Evolutionary conservation across 2,329 filamentous ascomycete species (phyloP), one percentile per base, ranked within the genome.

Genomic region (Penicillium crustosum): DNA sequence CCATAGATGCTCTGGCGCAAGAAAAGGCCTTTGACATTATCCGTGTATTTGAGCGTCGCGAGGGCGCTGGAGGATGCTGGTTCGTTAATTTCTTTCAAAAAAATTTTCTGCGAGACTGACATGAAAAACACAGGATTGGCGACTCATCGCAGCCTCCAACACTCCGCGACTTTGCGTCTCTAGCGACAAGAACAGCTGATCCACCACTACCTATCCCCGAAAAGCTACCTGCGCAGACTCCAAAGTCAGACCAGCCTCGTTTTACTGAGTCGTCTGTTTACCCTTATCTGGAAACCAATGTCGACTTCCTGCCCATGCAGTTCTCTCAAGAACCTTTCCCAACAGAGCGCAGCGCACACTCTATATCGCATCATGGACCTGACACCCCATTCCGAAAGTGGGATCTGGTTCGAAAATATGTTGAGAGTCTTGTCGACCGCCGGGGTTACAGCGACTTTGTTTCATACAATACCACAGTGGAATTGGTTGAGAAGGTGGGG

Each of bases 201-300:
- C 19, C 15, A 4, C 31, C 47, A n/a, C 2, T 38, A 7, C 9
- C 31, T 27, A n/a, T 49, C 10, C 47, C 47, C 6, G 15, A 49
- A 7, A 49, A 3, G 7, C 6, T 49, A 3, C 47, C 47, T 36
- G 47, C 47, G 17, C 47, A 49, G 21, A 36, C 31, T 27, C 15
- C 21, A 13, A 49, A 49, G 19, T 49, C 47, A 13, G 47, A 49
- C 4, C 47, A 49, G 17, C 21, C 33, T 36, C 47, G 47, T 0
- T 49, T 49, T 13, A 35, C 47, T 2, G 47, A 49, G 47, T 36
- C 47, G 4, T 49, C 47, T 3, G 47, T 49, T 25, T 49, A 49
- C 33, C 47, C 47, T 12, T 49, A 49, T n/a, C 4, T 49, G 47
- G 47, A 49, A 36, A 49, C 47, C 31, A 49, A 49, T 49, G 3